Conservation (phyloP, 176 grass and related monocot genomes). For the Aegilops sharonensis region DNA sequence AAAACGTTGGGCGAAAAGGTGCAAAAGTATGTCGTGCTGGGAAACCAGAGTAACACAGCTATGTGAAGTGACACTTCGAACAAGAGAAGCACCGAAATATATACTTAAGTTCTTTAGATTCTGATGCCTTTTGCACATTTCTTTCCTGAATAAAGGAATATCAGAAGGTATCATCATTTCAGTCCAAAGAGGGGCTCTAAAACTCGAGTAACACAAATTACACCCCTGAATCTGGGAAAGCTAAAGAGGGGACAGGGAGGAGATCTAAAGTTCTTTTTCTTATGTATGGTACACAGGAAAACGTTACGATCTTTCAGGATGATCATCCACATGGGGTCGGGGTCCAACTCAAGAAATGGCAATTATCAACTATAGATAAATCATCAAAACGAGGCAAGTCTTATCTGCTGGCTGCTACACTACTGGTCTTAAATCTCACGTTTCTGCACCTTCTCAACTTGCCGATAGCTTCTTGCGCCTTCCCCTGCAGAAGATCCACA, state of each 20-base stretch:
- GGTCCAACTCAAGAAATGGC: slow-evolving; percentile 40
- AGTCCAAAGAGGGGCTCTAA: slow-evolving; percentile 32
- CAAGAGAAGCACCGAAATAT: neutral
- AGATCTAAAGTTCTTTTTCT: slow-evolving; percentile 39
- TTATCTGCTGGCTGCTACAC: slow-evolving; percentile 52
- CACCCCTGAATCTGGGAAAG: slow-evolving; percentile 43
- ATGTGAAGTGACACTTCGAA: neutral
- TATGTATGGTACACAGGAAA: slow-evolving; percentile 54
- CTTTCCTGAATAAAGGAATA: slow-evolving; percentile 36
- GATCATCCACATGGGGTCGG: slow-evolving; percentile 40
- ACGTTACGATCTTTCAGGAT: slow-evolving; percentile 36
- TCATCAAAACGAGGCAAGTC: slow-evolving; percentile 20
- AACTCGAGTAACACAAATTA: slow-evolving; percentile 38
- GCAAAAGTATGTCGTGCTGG: neutral
- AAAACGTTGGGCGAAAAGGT: too few species aligned
- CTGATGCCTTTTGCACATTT: slow-evolving; percentile 2
- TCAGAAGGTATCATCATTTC: slow-evolving; percentile 34
- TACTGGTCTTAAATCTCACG: slow-evolving; percentile 59
- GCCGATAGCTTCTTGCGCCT: slow-evolving; percentile 53
- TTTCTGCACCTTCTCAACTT: slow-evolving; percentile 80
- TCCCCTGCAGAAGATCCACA: slow-evolving; percentile 82
- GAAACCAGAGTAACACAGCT: neutral
- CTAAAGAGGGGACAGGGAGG: slow-evolving; percentile 17
- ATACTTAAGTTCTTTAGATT: neutral
- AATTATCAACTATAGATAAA: slow-evolving; percentile 59